These are phyloP conservation scores for Arthroderma sp. DNA, from an alignment of 2,329 filamentous ascomycete species.

Conservation along the genomic window DNA sequence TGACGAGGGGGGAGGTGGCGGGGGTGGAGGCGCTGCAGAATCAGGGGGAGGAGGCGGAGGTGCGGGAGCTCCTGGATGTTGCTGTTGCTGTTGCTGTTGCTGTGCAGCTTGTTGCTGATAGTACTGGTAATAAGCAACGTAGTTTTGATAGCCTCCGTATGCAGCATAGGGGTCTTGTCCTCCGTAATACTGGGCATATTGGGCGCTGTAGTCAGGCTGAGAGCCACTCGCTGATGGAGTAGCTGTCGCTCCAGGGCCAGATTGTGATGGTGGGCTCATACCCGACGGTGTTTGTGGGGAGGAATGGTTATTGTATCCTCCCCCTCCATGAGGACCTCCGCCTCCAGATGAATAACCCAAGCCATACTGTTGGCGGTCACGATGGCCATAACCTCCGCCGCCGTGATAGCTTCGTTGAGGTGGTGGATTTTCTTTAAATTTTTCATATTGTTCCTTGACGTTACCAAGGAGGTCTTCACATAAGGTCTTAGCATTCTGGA, in stretches of 20 bases:
- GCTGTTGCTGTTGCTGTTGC: conserved; percentile 25
- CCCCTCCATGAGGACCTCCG: conserved; percentile 20
- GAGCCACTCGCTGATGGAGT: conserved; percentile 17
- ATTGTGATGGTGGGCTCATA: conserved; percentile 34
- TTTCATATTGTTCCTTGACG: conserved; percentile 79
- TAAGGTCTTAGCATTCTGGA: conserved; percentile 73
- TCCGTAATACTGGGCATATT: conserved; percentile 72
- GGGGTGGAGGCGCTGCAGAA: conserved; percentile 44
- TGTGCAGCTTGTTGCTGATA: conserved; percentile 58
- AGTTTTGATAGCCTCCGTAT: conserved; percentile 79
- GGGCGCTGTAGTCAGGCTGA: conserved; percentile 59
- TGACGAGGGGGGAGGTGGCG: conserved; percentile 51
- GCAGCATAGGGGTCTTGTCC: conserved; percentile 72
- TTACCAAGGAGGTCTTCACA: conserved; percentile 79
- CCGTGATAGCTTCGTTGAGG: conserved; percentile 48
- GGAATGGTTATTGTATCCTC: conserved; percentile 34
- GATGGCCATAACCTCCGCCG: conserved; percentile 41
- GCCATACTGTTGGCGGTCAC: conserved; percentile 36
- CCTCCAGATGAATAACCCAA: conserved; percentile 27
- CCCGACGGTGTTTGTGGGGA: conserved; percentile 33
- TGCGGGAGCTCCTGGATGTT: conserved; percentile 37
- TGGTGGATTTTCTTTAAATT: conserved; percentile 68
- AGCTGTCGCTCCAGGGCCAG: conserved; percentile 24
- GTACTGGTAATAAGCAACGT: conserved; percentile 50
- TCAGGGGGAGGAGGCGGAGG: conserved; percentile 20